A percentile compares a stretch with the other conserved stretches of the same genome.
These are phyloP conservation scores for Fonsecaea pedrosoi DNA, from an alignment of 2,329 filamentous ascomycete species.

Conservation along the genomic window DNA sequence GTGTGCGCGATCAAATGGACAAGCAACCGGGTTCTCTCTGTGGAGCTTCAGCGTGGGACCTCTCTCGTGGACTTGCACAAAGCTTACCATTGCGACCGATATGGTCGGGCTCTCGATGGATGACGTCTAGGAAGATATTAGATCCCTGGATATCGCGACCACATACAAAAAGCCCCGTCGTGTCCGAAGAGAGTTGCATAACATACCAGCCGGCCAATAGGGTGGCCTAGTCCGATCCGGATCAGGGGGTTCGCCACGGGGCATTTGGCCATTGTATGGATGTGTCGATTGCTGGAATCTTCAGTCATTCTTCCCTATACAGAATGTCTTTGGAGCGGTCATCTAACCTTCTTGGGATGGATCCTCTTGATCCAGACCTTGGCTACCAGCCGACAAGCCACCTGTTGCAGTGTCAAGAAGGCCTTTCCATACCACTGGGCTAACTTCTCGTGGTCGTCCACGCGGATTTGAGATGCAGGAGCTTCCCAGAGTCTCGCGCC, in stretches of 20 bases:
- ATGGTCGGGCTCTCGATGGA: conserved; percentile 59
- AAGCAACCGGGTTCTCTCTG: conserved; percentile 41
- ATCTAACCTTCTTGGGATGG: conserved; percentile 50
- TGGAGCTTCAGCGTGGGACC: conserved; percentile 15
- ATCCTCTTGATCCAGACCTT: conserved; percentile 57
- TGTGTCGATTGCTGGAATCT: conserved; percentile 50
- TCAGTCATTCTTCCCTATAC: conserved; percentile 1
- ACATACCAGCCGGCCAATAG: conserved; percentile 39
- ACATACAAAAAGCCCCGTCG: background rate
- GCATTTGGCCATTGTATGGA: conserved; percentile 57
- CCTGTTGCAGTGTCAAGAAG: conserved; percentile 54
- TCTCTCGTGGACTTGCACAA: background rate
- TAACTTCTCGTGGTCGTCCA: conserved; percentile 50
- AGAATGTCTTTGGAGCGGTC: background rate
- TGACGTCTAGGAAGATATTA: conserved; percentile 46
- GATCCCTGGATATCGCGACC: background rate
- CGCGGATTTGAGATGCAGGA: conserved; percentile 41
- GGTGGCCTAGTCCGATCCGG: conserved; percentile 54
- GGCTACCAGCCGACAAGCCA: conserved; percentile 53
- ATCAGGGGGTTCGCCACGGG: conserved; percentile 49
- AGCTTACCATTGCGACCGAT: conserved; percentile 54
- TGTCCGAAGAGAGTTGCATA: background rate
- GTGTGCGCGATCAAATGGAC: conserved; percentile 39
- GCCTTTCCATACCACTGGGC: conserved; percentile 50
- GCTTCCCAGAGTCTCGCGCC: conserved; percentile 41